Evolutionary conservation across 345 rosid genomes (phyloP).

Genomic region (Lepidium didymum): DNA sequence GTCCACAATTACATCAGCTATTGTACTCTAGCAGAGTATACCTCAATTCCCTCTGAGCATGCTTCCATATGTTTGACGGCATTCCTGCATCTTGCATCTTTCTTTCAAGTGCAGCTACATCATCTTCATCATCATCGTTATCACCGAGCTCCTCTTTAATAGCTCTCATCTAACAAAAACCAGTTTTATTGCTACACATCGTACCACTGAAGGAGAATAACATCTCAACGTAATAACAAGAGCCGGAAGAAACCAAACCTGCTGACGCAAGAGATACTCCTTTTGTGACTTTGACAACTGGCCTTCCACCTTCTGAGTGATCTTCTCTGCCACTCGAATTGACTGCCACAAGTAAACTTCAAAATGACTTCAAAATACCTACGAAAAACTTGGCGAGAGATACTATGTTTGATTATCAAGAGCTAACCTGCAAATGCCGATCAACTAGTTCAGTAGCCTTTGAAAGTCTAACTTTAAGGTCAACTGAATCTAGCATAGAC

Average conservation of each 20-base stretch:
- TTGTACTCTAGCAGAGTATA: conserved; percentile 16
- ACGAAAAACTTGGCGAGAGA: not conserved
- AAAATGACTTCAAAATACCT: conserved; percentile 21
- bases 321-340: conserved; percentile 98
- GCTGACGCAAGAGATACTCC: conserved; percentile 98
- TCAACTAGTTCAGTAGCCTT: conserved; percentile 98
- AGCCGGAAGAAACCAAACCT: conserved; percentile 50
- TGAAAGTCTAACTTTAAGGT: conserved; percentile 82
- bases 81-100: conserved; percentile 97
- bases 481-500: conserved; percentile 91
- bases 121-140: conserved; percentile 98
- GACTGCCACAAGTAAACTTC: conserved; percentile 60
- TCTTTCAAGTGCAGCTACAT: conserved; percentile 85
- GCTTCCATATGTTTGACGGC: conserved; percentile 97
- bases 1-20: not conserved
- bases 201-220: not conserved
- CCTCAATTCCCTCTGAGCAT: conserved; percentile 96
- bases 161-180: conserved; percentile 78
- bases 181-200: conserved; percentile 5
- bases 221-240: not conserved
- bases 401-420: conserved; percentile 9
- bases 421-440: conserved; percentile 87
- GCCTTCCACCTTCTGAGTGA: conserved; percentile 97
- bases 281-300: conserved; percentile 97
- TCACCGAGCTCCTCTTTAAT: conserved; percentile 99